phyloP scores from a whole-genome alignment of 805 yeast genomes.

The Candida quercuum region DNA sequence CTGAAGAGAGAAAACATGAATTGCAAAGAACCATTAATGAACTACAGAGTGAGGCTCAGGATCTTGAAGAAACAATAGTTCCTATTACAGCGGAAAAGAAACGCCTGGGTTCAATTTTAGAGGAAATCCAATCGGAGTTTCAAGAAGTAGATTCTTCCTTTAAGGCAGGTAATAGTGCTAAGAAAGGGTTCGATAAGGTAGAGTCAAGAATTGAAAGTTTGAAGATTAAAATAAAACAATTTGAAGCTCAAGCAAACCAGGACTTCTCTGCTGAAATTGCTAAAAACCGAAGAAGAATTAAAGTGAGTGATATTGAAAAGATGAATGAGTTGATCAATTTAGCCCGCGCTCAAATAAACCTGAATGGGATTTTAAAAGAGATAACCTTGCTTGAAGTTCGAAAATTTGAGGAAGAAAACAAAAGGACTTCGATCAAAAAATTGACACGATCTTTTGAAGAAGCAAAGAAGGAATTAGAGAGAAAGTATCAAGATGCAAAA shows the following conservation, averaged over 20 bases:
- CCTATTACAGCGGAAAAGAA: conserved; percentile 7
- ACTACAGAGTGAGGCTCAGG: conserved; percentile 9
- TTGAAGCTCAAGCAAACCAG: conserved; percentile 33
- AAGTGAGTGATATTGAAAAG: conserved; percentile 17
- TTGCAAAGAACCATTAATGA: conserved; percentile 1
- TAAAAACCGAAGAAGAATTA: conserved; percentile 26
- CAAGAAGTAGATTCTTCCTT: conserved; percentile 3
- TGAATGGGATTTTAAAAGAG: conserved; percentile 23
- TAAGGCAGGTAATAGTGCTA: conserved; percentile 7
- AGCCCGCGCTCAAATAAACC: conserved; percentile 16
- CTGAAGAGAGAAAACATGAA: conserved; percentile 13
- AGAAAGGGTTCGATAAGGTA: conserved; percentile 16
- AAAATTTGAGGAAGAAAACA: conserved; percentile 36
- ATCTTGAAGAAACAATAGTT: conserved; percentile 7
- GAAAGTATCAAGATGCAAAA: conserved; percentile 25
- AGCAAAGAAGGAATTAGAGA: conserved; percentile 23
- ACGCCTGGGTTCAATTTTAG: background rate
- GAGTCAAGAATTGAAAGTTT: conserved; percentile 24
- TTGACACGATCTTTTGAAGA: conserved; percentile 26
- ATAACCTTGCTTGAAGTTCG: conserved; percentile 23
- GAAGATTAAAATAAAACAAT: conserved; percentile 26
- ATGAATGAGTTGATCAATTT: conserved; percentile 19
- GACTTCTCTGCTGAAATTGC: conserved; percentile 37
- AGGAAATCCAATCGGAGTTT: background rate
- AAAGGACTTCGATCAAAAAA: conserved; percentile 25